These are phyloP conservation scores for Vinca minor DNA, from an alignment of 257 asterid species.

Conservation along the genomic window DNA sequence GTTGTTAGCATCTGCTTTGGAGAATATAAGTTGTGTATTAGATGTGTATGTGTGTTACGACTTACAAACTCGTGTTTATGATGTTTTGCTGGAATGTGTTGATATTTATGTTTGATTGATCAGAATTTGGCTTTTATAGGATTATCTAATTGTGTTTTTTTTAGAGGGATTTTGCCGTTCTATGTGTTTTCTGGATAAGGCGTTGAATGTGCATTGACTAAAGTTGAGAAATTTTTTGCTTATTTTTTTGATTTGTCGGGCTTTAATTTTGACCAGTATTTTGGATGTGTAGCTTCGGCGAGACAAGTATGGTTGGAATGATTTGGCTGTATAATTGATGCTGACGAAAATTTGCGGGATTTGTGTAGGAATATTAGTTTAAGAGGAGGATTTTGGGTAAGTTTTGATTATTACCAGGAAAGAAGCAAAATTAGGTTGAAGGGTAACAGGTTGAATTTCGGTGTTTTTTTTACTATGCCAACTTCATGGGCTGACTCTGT, in stretches of 20 bases:
- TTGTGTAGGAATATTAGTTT: background rate
- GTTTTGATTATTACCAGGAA: background rate
- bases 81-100: background rate
- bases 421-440: background rate
- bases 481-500: slow-evolving; percentile 77
- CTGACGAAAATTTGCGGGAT: slow-evolving; percentile 3
- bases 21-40: background rate
- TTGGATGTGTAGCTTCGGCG: background rate
- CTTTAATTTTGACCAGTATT: background rate
- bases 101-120: background rate
- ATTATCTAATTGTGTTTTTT: background rate
- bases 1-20: background rate
- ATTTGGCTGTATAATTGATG: slow-evolving; percentile 12
- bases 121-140: background rate
- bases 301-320: background rate
- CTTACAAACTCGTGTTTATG: background rate
- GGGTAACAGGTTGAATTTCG: slow-evolving; percentile 18
- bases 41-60: background rate
- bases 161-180: background rate
- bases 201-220: slow-evolving; percentile 9
- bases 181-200: background rate
- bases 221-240: background rate
- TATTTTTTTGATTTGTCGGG: background rate
- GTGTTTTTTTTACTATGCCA: slow-evolving; percentile 53
- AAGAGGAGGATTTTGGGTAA: background rate